Conservation (phyloP, 2,329 filamentous ascomycete species). For the Diaporthe citriasiana region DNA sequence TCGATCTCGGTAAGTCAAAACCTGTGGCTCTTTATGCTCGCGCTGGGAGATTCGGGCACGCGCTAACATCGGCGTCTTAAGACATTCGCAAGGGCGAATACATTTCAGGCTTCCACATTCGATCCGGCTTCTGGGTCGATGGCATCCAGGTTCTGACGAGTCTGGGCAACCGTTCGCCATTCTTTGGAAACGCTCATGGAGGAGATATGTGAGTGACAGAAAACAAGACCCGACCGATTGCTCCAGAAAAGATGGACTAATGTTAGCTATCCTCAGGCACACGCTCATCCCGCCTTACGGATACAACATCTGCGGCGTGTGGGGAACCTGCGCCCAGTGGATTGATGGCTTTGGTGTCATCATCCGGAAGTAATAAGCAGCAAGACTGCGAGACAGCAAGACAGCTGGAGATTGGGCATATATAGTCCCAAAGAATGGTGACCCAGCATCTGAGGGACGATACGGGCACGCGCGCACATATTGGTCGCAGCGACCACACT, state of each 20-base stretch:
- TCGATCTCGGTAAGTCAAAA: conserved; percentile 77
- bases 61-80: conserved; percentile 52
- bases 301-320: conserved; percentile 89
- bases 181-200: conserved; percentile 86
- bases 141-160: conserved; percentile 92
- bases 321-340: conserved; percentile 85
- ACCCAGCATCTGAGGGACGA: not conserved
- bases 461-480: conserved; percentile 23
- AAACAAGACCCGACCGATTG: not conserved
- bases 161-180: conserved; percentile 84
- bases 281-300: conserved; percentile 90
- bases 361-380: conserved; percentile 41
- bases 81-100: conserved; percentile 89
- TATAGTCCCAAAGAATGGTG: not conserved
- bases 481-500: conserved; percentile 16
- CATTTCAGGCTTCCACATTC: conserved; percentile 86
- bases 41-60: not conserved
- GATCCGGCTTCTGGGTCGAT: conserved; percentile 87
- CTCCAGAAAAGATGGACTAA: conserved; percentile 18
- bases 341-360: conserved; percentile 89
- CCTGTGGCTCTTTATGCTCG: not conserved
- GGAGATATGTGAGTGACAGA: conserved; percentile 80
- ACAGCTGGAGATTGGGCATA: not conserved
- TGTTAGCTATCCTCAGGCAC: conserved; percentile 69
- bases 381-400: not conserved